Percentiles rank a stretch among this genome's conserved stretches.
These are phyloP conservation scores for Thalassiosira livingstoniorum DNA, from an alignment of 352 stramenopile species.

Conservation along the genomic window DNA sequence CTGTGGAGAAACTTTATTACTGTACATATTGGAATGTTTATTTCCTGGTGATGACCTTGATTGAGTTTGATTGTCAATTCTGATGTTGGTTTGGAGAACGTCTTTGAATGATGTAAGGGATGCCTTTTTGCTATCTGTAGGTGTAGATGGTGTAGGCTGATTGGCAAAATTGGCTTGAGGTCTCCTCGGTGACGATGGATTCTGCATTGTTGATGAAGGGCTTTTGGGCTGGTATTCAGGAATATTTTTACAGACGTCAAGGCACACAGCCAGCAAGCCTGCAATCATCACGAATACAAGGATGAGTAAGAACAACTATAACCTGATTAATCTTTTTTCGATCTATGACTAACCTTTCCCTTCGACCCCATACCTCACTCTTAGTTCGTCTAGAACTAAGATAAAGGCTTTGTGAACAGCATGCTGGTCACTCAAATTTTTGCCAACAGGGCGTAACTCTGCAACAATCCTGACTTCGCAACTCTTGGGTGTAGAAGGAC, in stretches of 20 bases:
- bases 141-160: conserved; percentile 12
- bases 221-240: too few relatives aligned
- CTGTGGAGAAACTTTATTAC: neutral
- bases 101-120: conserved; percentile 61
- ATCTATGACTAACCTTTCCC: conserved; percentile 51
- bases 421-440: conserved; percentile 81
- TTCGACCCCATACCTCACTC: conserved; percentile 70
- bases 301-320: conserved; percentile 4
- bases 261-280: conserved; percentile 56
- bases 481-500: conserved; percentile 54
- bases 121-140: conserved; percentile 12
- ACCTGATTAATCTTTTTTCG: too few relatives aligned
- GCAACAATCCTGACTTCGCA: conserved; percentile 71
- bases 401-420: conserved; percentile 83
- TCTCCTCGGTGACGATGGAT: conserved; percentile 17
- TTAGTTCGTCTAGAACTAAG: conserved; percentile 83
- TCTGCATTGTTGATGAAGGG: conserved; percentile 6
- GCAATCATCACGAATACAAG: neutral
- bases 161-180: conserved; percentile 9
- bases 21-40: neutral
- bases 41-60: conserved; percentile 1
- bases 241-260: conserved; percentile 49
- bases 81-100: conserved; percentile 29
- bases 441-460: conserved; percentile 79
- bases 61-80: conserved; percentile 14